These are phyloP conservation scores for Cocos nucifera DNA, from an alignment of 176 grass and related monocot genomes.

Conservation along the genomic window DNA sequence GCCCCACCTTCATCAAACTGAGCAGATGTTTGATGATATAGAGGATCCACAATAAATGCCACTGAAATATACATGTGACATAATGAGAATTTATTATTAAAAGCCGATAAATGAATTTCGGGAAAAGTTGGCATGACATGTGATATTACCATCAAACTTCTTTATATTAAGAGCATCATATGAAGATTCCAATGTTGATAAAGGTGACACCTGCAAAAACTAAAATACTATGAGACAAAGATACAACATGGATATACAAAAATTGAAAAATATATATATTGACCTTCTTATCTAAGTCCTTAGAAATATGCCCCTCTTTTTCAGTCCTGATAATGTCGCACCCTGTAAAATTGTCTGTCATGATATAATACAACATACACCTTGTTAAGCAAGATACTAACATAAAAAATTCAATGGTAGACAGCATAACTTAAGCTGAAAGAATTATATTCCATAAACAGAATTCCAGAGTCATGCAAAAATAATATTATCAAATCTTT, in stretches of 20 bases:
- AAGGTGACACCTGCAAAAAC: conserved; percentile 56
- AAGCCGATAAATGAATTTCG: conserved; percentile 12
- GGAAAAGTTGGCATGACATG: too few relatives aligned
- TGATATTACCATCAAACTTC: conserved; percentile 74
- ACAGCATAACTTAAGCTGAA: too few relatives aligned
- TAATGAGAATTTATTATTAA: background rate
- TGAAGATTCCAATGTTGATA: conserved; percentile 74
- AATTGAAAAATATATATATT: conserved; percentile 11
- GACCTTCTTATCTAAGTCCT: conserved; percentile 60
- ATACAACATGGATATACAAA: background rate
- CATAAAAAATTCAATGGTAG: too few relatives aligned
- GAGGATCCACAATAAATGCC: conserved; percentile 81
- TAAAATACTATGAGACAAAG: conserved; percentile 16
- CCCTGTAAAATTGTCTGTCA: too few relatives aligned
- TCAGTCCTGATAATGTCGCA: too few relatives aligned
- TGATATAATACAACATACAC: too few relatives aligned
- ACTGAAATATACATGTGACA: conserved; percentile 25
- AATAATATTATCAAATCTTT: too few relatives aligned
- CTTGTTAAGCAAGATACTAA: too few relatives aligned
- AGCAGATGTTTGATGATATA: conserved; percentile 94
- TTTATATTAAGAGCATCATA: conserved; percentile 89
- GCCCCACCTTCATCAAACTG: conserved; percentile 98
- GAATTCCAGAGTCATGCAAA: too few relatives aligned
- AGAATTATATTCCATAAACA: too few relatives aligned
- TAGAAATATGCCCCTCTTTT: conserved; percentile 45